Evolutionary conservation across 495 filamentous ascomycete species (phyloP).

Genomic region (Aspergillus carlsbadensis): DNA sequence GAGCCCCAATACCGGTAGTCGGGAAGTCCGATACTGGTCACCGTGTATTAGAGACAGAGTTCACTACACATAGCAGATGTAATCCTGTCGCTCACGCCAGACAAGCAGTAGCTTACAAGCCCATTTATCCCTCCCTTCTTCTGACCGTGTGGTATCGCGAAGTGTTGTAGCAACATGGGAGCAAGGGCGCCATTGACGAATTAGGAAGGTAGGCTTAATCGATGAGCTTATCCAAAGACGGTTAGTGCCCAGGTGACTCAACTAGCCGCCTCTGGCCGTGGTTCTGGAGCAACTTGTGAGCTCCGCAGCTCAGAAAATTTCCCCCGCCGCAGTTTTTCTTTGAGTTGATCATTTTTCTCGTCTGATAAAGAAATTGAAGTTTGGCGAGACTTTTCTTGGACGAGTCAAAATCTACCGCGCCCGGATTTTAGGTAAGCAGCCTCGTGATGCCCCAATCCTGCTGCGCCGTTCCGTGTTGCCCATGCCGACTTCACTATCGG

Average conservation of each 20-base stretch:
- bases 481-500: constrained; percentile 8
- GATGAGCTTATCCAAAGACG: not conserved
- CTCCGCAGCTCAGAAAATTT: constrained; percentile 36
- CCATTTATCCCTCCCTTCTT: not conserved
- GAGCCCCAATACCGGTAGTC: too few relatives aligned
- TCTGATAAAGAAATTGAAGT: constrained; percentile 4
- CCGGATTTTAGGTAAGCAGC: constrained; percentile 9
- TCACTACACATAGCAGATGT: too few relatives aligned
- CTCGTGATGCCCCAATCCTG: not conserved
- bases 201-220: constrained; percentile 3
- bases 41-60: too few relatives aligned
- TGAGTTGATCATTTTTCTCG: constrained; percentile 4
- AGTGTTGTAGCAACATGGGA: too few relatives aligned
- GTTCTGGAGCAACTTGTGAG: constrained; percentile 16
- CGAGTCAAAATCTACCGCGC: not conserved
- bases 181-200: not conserved
- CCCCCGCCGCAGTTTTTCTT: constrained; percentile 28
- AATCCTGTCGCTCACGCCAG: too few relatives aligned
- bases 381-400: not conserved
- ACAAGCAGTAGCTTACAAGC: not conserved
- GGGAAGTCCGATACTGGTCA: too few relatives aligned
- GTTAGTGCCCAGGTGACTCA: constrained; percentile 11
- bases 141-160: not conserved
- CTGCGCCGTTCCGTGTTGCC: not conserved
- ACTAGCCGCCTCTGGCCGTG: constrained; percentile 28